Evolutionary conservation across 257 asterid genomes (phyloP).

Genomic region (Nicotiana otophora): DNA sequence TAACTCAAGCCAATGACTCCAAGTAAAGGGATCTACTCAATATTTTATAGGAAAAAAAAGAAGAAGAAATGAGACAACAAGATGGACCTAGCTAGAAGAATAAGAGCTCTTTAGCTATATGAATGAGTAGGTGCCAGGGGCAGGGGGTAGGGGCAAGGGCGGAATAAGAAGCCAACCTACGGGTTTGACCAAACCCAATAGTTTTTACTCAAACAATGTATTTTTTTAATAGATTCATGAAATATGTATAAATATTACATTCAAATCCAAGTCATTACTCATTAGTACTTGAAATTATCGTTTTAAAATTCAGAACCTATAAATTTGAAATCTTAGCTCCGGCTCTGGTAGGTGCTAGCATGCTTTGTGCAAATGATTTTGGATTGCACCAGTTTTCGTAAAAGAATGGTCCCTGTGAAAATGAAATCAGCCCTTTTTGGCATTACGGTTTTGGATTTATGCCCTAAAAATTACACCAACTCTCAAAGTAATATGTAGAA

Average conservation of each 20-base stretch:
- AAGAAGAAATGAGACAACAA: constrained; percentile 8
- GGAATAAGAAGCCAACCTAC: no score
- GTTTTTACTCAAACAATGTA: fast-evolving
- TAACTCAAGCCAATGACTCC: background rate
- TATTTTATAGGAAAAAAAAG: background rate
- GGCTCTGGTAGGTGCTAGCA: background rate
- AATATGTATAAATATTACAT: no score
- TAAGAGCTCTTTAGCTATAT: background rate
- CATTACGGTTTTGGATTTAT: background rate
- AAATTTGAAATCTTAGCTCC: no score
- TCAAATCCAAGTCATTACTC: no score
- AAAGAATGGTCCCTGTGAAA: constrained; percentile 13
- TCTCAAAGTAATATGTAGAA: no score
- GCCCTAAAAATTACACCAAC: background rate
- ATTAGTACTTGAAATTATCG: no score
- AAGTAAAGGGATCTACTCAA: background rate
- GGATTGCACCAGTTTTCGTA: constrained; percentile 14
- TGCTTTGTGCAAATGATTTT: background rate
- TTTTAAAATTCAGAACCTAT: no score
- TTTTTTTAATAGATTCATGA: no score
- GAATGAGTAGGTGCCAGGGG: background rate
- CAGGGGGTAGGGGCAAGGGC: no score
- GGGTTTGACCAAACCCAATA: no score
- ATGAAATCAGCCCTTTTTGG: background rate
- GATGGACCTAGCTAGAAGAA: background rate